Base-by-base conservation (phyloP, 306 rosid genomes). In the Cicer arietinum region DNA sequence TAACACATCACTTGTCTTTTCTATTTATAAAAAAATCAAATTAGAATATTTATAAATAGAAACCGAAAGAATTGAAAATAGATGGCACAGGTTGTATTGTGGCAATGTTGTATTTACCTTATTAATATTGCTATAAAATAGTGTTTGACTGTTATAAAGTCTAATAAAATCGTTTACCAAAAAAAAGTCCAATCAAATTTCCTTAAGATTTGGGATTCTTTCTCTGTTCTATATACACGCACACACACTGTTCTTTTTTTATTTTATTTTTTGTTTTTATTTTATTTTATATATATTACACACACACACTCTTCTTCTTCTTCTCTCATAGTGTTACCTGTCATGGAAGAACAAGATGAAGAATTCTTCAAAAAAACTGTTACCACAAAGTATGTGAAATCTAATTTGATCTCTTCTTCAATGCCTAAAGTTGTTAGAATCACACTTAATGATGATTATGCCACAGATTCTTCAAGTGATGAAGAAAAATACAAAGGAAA, bases 401-500 rank as follows among this genome's bases (percentile, higher is more conserved):
- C 81, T 18, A 4, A 2, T 6, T 30, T 10, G 14, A 14, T 39
- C 30, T 8, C 8, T 35, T 2, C 63, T 39, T 37, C 50, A 10
- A 1, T 13, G 1, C 76, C 81, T 6, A 68, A 39, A 47, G 45
- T 84, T 3, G 78, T 93, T 1, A 76, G 95, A 56, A 84, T 93
- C 45, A 81, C 89, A 0, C 75, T 86, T 0, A 90, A 86, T 0
- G 97, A 93, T 79, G 86, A 87, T 0, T 80, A 88, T 7, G 98
- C 97, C 10, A 93, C 98, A 0, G 98, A 93, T 58, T 90, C 97
- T 0, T 90, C 97, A 22, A 78, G 90, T 30, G 98, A 88, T 0
- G 96, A 90, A 3, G 92, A 84, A 2, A 88, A 76, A 1, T 80
- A 81, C 9, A 2, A 6, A 8, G 53, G 4, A 4, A 14, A 42